Percentiles rank a stretch among this genome's conserved stretches.
Conservation (phyloP, 352 stramenopile species). For the Globisporangium abappressorium region DNA sequence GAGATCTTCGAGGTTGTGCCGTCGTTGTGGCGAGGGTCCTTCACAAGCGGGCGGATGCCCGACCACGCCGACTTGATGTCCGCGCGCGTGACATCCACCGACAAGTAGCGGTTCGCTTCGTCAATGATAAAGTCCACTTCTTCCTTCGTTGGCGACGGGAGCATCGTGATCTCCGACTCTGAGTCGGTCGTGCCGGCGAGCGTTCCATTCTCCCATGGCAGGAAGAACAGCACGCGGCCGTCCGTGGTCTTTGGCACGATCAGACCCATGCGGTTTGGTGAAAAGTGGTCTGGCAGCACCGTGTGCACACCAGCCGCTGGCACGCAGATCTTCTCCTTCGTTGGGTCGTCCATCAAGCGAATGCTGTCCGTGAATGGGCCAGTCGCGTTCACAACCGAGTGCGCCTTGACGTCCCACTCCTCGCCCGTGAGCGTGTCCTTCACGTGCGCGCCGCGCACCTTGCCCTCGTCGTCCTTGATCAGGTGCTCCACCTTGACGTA, state of each 20-base stretch:
- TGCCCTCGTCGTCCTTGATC: slow-evolving; percentile 85
- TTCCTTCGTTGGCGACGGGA: slow-evolving; percentile 87
- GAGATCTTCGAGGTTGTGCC: slow-evolving; percentile 89
- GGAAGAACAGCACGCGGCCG: slow-evolving; percentile 93
- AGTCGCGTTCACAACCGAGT: slow-evolving; percentile 93
- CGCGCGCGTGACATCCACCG: slow-evolving; percentile 81
- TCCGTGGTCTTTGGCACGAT: slow-evolving; percentile 97
- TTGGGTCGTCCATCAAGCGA: slow-evolving; percentile 91
- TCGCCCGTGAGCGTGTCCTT: slow-evolving; percentile 88
- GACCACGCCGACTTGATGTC: slow-evolving; percentile 96
- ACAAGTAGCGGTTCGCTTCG: slow-evolving; percentile 90
- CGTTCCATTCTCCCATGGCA: slow-evolving; percentile 94
- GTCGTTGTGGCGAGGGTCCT: slow-evolving; percentile 82
- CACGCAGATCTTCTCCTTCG: slow-evolving; percentile 89
- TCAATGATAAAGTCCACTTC: slow-evolving; percentile 96
- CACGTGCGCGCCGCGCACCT: slow-evolving; percentile 85
- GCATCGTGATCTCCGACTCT: slow-evolving; percentile 92
- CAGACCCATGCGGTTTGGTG: slow-evolving; percentile 91
- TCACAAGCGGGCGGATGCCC: slow-evolving; percentile 93
- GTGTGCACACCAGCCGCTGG: slow-evolving; percentile 94
- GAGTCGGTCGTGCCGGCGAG: slow-evolving; percentile 93
- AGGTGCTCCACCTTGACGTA: slow-evolving; percentile 88
- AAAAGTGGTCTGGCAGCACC: slow-evolving; percentile 95
- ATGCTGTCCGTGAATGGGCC: slow-evolving; percentile 92
- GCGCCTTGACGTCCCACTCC: slow-evolving; percentile 87